These are phyloP conservation scores for Berberis vulgaris DNA, from an alignment of 164 flowering plant genomes.

Conservation along the genomic window DNA sequence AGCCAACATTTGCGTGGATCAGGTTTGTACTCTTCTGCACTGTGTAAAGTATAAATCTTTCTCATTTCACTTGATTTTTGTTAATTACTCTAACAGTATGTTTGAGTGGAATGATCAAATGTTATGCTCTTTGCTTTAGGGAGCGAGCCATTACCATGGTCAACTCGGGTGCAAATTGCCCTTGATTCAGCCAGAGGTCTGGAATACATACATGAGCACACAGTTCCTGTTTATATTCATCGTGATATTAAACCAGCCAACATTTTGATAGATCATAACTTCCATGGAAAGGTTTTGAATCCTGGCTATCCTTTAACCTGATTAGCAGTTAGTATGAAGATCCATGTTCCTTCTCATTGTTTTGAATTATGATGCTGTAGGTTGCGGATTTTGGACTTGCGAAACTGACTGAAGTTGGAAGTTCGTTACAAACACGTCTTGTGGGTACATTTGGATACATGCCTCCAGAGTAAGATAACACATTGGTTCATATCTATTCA, in stretches of 20 bases:
- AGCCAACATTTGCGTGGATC: constrained; percentile 75
- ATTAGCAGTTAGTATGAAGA: neutral
- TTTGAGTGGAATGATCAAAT: neutral
- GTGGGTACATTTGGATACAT: constrained; percentile 97
- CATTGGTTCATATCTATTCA: no score
- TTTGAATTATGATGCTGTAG: constrained; percentile 28
- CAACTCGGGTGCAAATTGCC: constrained; percentile 83
- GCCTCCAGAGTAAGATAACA: constrained; percentile 82
- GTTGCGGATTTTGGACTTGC: constrained; percentile 93
- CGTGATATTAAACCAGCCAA: constrained; percentile 94
- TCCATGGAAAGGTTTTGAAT: constrained; percentile 64
- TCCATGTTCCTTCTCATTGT: constrained; percentile 1
- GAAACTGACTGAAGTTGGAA: constrained; percentile 76
- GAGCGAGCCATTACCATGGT: constrained; percentile 68
- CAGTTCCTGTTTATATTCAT: constrained; percentile 92
- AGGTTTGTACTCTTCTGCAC: constrained; percentile 33
- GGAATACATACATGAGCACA: constrained; percentile 94
- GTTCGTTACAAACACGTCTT: constrained; percentile 62
- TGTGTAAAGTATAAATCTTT: neutral
- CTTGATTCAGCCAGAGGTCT: constrained; percentile 98
- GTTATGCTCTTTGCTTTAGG: constrained; percentile 22
- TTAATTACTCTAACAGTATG: neutral
- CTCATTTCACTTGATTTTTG: neutral
- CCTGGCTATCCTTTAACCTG: neutral
- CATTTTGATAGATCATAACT: constrained; percentile 85